These are phyloP conservation scores for Colletotrichum musae DNA, from an alignment of 2,329 filamentous ascomycete genomes.

Conservation along the genomic window DNA sequence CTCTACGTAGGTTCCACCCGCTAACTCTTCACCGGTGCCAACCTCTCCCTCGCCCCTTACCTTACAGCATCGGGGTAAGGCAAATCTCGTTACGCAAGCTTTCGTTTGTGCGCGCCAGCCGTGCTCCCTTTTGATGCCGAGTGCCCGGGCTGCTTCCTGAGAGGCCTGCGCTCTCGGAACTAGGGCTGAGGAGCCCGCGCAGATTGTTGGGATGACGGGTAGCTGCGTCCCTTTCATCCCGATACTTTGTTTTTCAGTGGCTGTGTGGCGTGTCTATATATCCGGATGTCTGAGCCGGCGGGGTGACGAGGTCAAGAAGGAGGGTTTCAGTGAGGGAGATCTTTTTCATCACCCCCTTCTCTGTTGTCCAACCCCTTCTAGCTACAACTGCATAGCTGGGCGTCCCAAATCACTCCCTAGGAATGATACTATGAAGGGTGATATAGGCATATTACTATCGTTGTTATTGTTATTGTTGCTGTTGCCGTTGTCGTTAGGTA, in stretches of 20 bases:
- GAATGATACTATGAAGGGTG: too few species aligned
- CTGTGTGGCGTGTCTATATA: background rate
- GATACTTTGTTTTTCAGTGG: background rate
- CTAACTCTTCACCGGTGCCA: background rate
- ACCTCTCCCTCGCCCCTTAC: background rate
- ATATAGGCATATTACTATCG: too few species aligned
- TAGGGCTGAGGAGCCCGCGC: constrained; percentile 23
- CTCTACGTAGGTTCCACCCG: constrained; percentile 11
- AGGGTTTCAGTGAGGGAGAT: too few species aligned
- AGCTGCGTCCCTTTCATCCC: constrained; percentile 3
- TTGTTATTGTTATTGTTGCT: too few species aligned
- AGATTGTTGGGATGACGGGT: constrained; percentile 10
- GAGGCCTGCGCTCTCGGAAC: background rate
- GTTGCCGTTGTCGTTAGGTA: too few species aligned
- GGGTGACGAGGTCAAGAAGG: background rate
- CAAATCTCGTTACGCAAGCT: background rate
- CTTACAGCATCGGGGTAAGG: background rate
- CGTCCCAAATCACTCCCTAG: too few species aligned
- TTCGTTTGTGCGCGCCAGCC: background rate
- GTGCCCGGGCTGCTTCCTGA: background rate
- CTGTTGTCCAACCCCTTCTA: too few species aligned
- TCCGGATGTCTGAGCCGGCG: background rate
- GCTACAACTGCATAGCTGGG: too few species aligned
- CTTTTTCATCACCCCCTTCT: too few species aligned
- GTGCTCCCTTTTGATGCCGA: background rate